Percentiles rank a stretch among this genome's conserved stretches.
These are phyloP conservation scores for Lentinula raphanica DNA, from an alignment of 768 basidiomycete genomes.

Conservation along the genomic window DNA sequence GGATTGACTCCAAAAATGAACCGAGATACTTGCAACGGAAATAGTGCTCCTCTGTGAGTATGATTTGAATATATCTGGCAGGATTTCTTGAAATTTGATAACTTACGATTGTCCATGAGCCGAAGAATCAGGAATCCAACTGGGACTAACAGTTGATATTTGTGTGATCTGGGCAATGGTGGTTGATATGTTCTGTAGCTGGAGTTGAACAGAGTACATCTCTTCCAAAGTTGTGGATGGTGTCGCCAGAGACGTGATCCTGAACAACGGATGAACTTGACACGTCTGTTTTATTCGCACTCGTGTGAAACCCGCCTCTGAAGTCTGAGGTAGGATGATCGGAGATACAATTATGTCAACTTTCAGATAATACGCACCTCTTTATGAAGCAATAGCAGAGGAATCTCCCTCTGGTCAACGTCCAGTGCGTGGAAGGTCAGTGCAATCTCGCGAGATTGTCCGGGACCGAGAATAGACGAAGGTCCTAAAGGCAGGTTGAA, in stretches of 20 bases:
- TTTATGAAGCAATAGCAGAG: constrained; percentile 62
- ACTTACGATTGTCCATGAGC: constrained; percentile 39
- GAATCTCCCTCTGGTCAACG: constrained; percentile 45
- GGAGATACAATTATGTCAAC: constrained; percentile 10
- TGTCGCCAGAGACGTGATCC: constrained; percentile 43
- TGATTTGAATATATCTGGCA: neutral
- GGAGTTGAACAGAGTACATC: constrained; percentile 49
- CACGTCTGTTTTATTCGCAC: constrained; percentile 49
- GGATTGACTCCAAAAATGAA: constrained; percentile 37
- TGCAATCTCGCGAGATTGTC: constrained; percentile 45
- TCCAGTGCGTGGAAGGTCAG: constrained; percentile 49
- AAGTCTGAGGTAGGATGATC: constrained; percentile 29
- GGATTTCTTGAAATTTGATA: neutral
- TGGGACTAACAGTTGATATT: constrained; percentile 60
- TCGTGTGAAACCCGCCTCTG: constrained; percentile 49
- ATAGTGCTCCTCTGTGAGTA: constrained; percentile 33
- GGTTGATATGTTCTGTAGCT: constrained; percentile 47
- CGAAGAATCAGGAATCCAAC: constrained; percentile 54
- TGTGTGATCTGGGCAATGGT: constrained; percentile 46
- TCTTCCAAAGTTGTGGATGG: constrained; percentile 45
- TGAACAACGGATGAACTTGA: constrained; percentile 57
- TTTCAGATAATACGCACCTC: constrained; percentile 35
- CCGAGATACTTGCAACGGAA: constrained; percentile 43
- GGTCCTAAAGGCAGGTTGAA: constrained; percentile 35
- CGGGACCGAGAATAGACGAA: constrained; percentile 34